Percentiles rank a stretch among this genome's conserved stretches.
These are phyloP conservation scores for Aspergillus aculeatus DNA, from an alignment of 2,329 filamentous ascomycete genomes.

Conservation along the genomic window DNA sequence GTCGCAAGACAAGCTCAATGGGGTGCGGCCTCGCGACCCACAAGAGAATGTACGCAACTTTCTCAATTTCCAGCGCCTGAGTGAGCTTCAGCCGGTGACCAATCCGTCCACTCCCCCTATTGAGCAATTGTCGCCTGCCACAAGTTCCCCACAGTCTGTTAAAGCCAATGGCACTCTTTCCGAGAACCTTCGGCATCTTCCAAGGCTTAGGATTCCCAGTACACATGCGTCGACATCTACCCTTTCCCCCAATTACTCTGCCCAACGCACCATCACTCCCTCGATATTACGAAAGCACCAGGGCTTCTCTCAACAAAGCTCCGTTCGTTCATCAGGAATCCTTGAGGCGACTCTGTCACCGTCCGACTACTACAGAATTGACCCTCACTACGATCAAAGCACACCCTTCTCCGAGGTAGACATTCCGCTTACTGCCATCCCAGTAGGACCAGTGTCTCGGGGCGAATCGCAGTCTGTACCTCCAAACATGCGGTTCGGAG, in stretches of 20 bases:
- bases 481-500: slow-evolving; percentile 84
- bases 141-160: slow-evolving; percentile 6
- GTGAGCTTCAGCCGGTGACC: slow-evolving; percentile 21
- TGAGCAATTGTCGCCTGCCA: slow-evolving; percentile 5
- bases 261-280: slow-evolving; percentile 32
- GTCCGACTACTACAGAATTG: slow-evolving; percentile 57
- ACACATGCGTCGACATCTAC: slow-evolving; percentile 29
- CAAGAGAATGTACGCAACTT: slow-evolving; percentile 94
- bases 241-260: slow-evolving; percentile 22
- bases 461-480: slow-evolving; percentile 86
- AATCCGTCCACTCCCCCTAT: slow-evolving; percentile 14
- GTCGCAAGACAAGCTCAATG: slow-evolving; percentile 70
- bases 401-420: slow-evolving; percentile 94
- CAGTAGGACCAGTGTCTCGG: slow-evolving; percentile 69
- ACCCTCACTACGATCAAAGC: slow-evolving; percentile 57
- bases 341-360: slow-evolving; percentile 42
- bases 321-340: slow-evolving; percentile 24
- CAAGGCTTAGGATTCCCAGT: slow-evolving; percentile 57
- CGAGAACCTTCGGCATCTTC: slow-evolving; percentile 55
- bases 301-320: slow-evolving; percentile 26
- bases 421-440: slow-evolving; percentile 73
- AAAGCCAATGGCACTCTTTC: slow-evolving; percentile 22
- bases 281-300: slow-evolving; percentile 20
- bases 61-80: slow-evolving; percentile 73
- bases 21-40: slow-evolving; percentile 70